A percentile compares a stretch with the other conserved stretches of the same genome.
phyloP scores from a whole-genome alignment of 129 eudicot species.

The Oenanthe sinensis region DNA sequence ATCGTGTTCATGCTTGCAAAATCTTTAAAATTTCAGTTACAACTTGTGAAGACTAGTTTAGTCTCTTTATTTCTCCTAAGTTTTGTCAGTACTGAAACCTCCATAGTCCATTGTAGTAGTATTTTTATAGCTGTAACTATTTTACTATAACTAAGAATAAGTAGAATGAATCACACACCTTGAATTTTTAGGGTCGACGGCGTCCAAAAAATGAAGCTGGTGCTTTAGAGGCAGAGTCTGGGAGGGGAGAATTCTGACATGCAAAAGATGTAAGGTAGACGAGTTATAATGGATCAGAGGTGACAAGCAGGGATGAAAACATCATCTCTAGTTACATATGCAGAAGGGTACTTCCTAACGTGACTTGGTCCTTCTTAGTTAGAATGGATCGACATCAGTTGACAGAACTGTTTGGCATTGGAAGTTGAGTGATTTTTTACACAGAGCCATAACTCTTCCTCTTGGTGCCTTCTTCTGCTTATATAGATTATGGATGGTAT shows the following conservation, averaged over 20 bases:
- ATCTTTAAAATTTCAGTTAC: neutral
- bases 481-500: conserved; percentile 27
- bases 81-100: neutral
- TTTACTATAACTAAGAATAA: neutral
- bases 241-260: conserved; percentile 36
- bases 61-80: neutral
- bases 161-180: neutral
- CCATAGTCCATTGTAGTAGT: neutral
- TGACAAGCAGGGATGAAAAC: neutral
- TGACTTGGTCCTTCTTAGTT: conserved; percentile 13
- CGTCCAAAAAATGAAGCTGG: conserved; percentile 38
- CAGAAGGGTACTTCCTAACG: conserved; percentile 12
- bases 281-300: conserved; percentile 2
- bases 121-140: neutral
- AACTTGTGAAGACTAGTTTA: neutral
- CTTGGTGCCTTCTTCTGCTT: conserved; percentile 12
- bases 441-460: conserved; percentile 9
- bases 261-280: conserved; percentile 25
- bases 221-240: conserved; percentile 42
- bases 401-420: conserved; percentile 1
- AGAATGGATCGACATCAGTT: conserved; percentile 6
- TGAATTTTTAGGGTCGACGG: conserved; percentile 50
- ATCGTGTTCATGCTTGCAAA: neutral
- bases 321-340: conserved; percentile 9
- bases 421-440: conserved; percentile 19